phyloP scores from a whole-genome alignment of 2,329 filamentous ascomycete genomes.

The Aspergillus chevalieri region DNA sequence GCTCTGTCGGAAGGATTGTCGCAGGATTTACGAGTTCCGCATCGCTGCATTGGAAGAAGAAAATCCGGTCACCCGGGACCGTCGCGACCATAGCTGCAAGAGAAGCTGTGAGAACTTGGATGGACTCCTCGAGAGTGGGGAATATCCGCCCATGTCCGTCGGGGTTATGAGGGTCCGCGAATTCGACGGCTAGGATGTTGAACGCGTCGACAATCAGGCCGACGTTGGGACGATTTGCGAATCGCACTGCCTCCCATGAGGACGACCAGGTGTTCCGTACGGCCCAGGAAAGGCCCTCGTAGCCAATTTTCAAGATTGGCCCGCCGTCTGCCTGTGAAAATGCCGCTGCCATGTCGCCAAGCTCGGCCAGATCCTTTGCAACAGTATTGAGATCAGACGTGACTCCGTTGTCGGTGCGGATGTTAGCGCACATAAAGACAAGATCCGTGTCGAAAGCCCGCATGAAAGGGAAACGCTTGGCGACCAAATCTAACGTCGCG shows the following conservation, averaged over 20 bases:
- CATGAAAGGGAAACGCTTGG: constrained; percentile 31
- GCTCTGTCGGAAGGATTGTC: constrained; percentile 14
- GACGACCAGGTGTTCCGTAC: constrained; percentile 27
- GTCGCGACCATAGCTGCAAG: constrained; percentile 18
- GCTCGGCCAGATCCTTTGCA: constrained; percentile 24
- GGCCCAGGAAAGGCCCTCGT: constrained; percentile 30
- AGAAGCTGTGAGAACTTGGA: constrained; percentile 19
- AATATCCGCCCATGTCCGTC: constrained; percentile 25
- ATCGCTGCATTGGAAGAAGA: constrained; percentile 29
- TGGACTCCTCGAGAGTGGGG: constrained; percentile 19
- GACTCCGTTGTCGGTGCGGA: constrained; percentile 23
- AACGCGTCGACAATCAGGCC: constrained; percentile 29
- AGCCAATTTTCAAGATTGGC: constrained; percentile 24
- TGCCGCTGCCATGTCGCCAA: constrained; percentile 26
- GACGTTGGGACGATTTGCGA: constrained; percentile 27
- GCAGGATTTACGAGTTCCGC: constrained; percentile 22
- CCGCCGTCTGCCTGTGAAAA: constrained; percentile 24
- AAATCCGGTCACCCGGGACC: constrained; percentile 27
- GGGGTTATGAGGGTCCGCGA: constrained; percentile 25
- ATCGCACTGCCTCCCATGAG: constrained; percentile 27
- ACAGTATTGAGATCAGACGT: constrained; percentile 26
- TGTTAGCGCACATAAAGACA: constrained; percentile 31
- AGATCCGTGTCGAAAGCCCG: constrained; percentile 30
- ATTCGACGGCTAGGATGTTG: constrained; percentile 28
- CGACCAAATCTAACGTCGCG: constrained; percentile 19